Evolutionary conservation across 2,329 filamentous ascomycete species (phyloP).

Genomic region (Claviceps digitariae): DNA sequence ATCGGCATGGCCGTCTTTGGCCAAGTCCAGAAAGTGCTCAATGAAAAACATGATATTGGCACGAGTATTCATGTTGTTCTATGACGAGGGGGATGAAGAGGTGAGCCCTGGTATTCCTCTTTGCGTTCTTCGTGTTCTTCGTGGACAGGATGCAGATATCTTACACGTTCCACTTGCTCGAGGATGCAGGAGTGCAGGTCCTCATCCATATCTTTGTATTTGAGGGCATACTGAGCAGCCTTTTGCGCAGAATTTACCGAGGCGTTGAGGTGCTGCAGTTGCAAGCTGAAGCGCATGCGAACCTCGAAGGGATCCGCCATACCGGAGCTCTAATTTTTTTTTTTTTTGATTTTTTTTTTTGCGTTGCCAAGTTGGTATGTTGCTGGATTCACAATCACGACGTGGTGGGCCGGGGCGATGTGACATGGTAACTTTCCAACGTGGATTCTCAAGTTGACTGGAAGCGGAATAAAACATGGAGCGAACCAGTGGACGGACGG

Average conservation of each 20-base stretch:
- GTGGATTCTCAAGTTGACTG: background rate
- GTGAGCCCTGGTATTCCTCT: background rate
- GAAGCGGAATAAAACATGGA: background rate
- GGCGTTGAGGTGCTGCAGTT: conserved; percentile 82
- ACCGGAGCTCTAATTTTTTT: background rate
- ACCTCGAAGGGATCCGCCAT: conserved; percentile 90
- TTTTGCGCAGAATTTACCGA: conserved; percentile 82
- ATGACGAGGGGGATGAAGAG: background rate
- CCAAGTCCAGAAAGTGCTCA: conserved; percentile 83
- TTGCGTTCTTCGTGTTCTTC: background rate
- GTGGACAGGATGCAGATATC: background rate
- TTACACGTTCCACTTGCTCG: conserved; percentile 77
- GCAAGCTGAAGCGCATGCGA: conserved; percentile 87
- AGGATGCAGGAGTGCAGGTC: conserved; percentile 95
- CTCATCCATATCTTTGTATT: conserved; percentile 88
- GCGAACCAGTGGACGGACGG: no score
- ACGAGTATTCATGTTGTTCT: conserved; percentile 91
- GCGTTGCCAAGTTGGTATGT: background rate
- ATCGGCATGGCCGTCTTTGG: conserved; percentile 59
- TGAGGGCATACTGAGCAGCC: conserved; percentile 87
- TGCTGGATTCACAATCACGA: background rate
- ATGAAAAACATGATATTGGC: conserved; percentile 99
- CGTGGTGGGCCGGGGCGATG: background rate
- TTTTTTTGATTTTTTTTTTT: background rate
- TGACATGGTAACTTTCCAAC: background rate